These are phyloP conservation scores for Leccinum variabile DNA, from an alignment of 1,284 basidiomycete species.

Conservation along the genomic window DNA sequence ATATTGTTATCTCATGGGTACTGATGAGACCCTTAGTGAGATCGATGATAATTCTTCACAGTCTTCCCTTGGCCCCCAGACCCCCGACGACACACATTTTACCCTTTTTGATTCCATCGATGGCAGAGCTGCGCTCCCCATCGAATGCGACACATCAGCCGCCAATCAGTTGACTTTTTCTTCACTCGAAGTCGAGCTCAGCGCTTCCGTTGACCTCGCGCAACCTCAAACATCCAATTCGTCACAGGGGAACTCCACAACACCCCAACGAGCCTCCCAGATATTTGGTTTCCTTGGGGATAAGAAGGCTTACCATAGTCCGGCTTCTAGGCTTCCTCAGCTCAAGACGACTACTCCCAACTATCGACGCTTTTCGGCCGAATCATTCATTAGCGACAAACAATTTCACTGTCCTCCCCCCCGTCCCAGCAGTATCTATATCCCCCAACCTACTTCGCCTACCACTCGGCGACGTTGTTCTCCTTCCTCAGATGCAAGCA, in stretches of 20 bases:
- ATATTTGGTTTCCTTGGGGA: conserved; percentile 65
- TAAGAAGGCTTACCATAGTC: conserved; percentile 36
- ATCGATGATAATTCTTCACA: conserved; percentile 44
- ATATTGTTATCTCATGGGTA: not conserved
- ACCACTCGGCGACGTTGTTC: conserved; percentile 14
- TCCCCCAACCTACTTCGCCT: conserved; percentile 18
- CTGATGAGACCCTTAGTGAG: conserved; percentile 40
- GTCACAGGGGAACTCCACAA: conserved; percentile 40
- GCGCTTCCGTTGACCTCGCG: conserved; percentile 44
- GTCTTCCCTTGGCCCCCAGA: conserved; percentile 48
- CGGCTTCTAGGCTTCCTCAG: conserved; percentile 37
- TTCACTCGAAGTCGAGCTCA: conserved; percentile 72
- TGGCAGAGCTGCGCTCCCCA: conserved; percentile 40
- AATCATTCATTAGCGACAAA: conserved; percentile 29
- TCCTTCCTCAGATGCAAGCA: conserved; percentile 18
- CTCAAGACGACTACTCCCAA: conserved; percentile 25
- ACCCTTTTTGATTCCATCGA: conserved; percentile 36
- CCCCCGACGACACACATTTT: conserved; percentile 42
- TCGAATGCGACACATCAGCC: conserved; percentile 46
- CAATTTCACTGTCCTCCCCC: conserved; percentile 21
- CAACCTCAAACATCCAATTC: conserved; percentile 30
- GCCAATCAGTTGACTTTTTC: conserved; percentile 55
- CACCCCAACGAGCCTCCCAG: conserved; percentile 64
- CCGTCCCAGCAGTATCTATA: conserved; percentile 21
- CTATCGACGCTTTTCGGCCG: conserved; percentile 31